Evolutionary conservation across 2,329 filamentous ascomycete species (phyloP).

Genomic region (Onygenales sp.): DNA sequence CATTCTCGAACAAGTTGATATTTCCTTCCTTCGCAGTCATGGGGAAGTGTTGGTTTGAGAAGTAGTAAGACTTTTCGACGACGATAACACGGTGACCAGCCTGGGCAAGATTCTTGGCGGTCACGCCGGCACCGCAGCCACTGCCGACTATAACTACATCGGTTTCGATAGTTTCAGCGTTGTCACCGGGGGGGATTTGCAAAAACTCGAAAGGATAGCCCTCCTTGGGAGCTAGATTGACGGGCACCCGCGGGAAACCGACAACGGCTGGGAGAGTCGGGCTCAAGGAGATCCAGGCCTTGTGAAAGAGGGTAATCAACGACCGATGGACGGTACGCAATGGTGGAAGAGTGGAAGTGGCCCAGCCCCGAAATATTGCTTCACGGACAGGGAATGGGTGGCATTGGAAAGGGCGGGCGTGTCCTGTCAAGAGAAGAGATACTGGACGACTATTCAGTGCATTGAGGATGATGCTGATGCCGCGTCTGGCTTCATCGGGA

Average conservation of each 20-base stretch:
- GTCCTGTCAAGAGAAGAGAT: slow-evolving; percentile 49
- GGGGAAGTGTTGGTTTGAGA: slow-evolving; percentile 60
- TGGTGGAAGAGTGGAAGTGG: slow-evolving; percentile 41
- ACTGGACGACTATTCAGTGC: slow-evolving; percentile 47
- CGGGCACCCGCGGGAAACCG: slow-evolving; percentile 45
- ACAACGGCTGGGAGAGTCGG: slow-evolving; percentile 42
- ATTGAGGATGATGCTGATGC: slow-evolving; percentile 43
- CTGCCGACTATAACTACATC: slow-evolving; percentile 82
- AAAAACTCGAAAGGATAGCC: slow-evolving; percentile 49
- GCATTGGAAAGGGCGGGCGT: slow-evolving; percentile 43
- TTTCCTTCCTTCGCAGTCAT: slow-evolving; percentile 56
- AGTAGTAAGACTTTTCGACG: slow-evolving; percentile 74
- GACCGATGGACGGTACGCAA: slow-evolving; percentile 42
- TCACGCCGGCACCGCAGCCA: slow-evolving; percentile 75
- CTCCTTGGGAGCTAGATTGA: slow-evolving; percentile 42
- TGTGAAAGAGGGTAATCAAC: slow-evolving; percentile 40
- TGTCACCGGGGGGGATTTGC: slow-evolving; percentile 43
- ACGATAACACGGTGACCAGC: slow-evolving; percentile 68
- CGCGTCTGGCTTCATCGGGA: slow-evolving; percentile 38
- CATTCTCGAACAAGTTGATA: slow-evolving; percentile 60
- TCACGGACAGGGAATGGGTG: slow-evolving; percentile 48
- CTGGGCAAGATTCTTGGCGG: slow-evolving; percentile 70
- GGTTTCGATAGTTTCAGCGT: slow-evolving; percentile 56
- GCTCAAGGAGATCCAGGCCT: slow-evolving; percentile 44
- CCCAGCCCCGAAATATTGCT: slow-evolving; percentile 44